Evolutionary conservation across 805 yeast species (phyloP).

Genomic region (Helenozyma baotianmanensis): DNA sequence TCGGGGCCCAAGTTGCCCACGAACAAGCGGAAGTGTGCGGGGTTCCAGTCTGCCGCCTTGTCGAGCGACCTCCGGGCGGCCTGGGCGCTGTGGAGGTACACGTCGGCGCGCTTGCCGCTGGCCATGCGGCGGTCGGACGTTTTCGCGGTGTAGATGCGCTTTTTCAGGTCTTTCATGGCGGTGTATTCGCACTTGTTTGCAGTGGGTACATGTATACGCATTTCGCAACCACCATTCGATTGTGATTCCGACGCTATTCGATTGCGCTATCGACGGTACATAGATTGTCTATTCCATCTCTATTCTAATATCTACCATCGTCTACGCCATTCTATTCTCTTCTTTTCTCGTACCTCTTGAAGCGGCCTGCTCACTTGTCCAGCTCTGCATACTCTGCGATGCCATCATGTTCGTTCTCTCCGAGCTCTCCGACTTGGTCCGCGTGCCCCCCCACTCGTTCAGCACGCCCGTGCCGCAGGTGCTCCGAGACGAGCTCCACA

Average conservation of each 20-base stretch:
- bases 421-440: slow-evolving; percentile 74
- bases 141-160: slow-evolving; percentile 29
- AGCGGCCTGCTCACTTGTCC: too few relatives aligned
- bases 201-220: too few relatives aligned
- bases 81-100: slow-evolving; percentile 10
- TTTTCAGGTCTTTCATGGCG: too few relatives aligned
- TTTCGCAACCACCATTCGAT: too few relatives aligned
- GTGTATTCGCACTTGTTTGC: too few relatives aligned
- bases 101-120: slow-evolving; percentile 43
- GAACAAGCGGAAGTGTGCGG: slow-evolving; percentile 64
- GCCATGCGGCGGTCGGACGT: slow-evolving; percentile 55
- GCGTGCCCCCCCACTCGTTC: slow-evolving; percentile 85
- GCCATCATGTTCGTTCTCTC: slow-evolving; percentile 90
- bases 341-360: too few relatives aligned
- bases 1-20: slow-evolving; percentile 73
- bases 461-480: slow-evolving; percentile 68
- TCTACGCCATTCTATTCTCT: too few relatives aligned
- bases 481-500: slow-evolving; percentile 73
- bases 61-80: background rate
- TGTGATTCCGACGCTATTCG: too few relatives aligned
- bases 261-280: too few relatives aligned
- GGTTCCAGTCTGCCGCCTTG: slow-evolving; percentile 59
- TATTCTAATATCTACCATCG: too few relatives aligned
- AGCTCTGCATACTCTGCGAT: too few relatives aligned
- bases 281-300: too few relatives aligned